phyloP scores from a whole-genome alignment of 495 filamentous ascomycete species.

The Aspergillus steynii region DNA sequence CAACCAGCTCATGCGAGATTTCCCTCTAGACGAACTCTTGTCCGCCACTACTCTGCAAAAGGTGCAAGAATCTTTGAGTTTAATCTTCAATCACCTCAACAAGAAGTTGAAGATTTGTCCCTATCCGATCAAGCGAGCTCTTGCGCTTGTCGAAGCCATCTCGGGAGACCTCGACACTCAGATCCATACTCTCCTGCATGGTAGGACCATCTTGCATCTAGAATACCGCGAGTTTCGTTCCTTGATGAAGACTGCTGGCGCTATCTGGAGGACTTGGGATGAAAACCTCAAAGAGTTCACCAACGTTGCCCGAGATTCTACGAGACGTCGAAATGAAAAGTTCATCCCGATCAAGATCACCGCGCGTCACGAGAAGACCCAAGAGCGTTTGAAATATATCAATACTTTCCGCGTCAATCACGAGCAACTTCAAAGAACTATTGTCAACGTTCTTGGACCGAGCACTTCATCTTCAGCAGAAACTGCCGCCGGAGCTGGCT shows the following conservation, averaged over 20 bases:
- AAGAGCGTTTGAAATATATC: slow-evolving; percentile 89
- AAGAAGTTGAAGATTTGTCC: slow-evolving; percentile 94
- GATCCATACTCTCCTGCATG: slow-evolving; percentile 81
- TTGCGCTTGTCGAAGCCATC: slow-evolving; percentile 97
- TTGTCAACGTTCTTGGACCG: slow-evolving; percentile 88
- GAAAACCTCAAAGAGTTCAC: slow-evolving; percentile 97
- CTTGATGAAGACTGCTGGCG: slow-evolving; percentile 77
- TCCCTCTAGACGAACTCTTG: slow-evolving; percentile 90
- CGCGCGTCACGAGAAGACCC: slow-evolving; percentile 79
- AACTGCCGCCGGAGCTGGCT: slow-evolving; percentile 39
- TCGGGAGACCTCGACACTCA: slow-evolving; percentile 87
- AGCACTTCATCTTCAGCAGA: slow-evolving; percentile 52
- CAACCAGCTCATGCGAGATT: slow-evolving; percentile 97
- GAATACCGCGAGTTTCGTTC: slow-evolving; percentile 87
- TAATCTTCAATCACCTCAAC: slow-evolving; percentile 91
- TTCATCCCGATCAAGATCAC: slow-evolving; percentile 97
- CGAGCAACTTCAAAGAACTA: slow-evolving; percentile 94
- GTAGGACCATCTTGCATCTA: slow-evolving; percentile 84
- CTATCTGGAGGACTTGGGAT: slow-evolving; percentile 90
- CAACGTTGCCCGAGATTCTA: slow-evolving; percentile 91
- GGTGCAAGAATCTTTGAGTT: slow-evolving; percentile 81
- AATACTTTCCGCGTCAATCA: slow-evolving; percentile 92
- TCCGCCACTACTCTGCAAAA: slow-evolving; percentile 88
- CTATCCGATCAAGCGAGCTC: slow-evolving; percentile 87
- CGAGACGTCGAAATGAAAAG: slow-evolving; percentile 85